phyloP scores from a whole-genome alignment of 139 green algal genomes.

The Coccomyxa sp. region DNA sequence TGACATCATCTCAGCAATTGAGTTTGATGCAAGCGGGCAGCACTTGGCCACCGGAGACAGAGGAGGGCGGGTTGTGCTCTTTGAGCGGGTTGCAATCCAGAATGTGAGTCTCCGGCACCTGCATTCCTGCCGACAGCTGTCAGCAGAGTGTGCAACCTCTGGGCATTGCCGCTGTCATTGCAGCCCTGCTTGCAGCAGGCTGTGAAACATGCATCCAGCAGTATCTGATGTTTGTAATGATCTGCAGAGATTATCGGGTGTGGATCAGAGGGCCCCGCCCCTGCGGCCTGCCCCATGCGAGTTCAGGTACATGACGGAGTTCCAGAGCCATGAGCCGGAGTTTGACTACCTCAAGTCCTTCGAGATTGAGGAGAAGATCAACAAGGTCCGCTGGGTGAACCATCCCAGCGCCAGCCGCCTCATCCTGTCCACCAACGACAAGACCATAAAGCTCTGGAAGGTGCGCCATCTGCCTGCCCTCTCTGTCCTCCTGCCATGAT shows the following conservation, averaged over 20 bases:
- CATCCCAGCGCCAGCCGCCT: slow-evolving; percentile 25
- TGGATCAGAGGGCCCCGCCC: slow-evolving; percentile 37
- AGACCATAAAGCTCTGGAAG: slow-evolving; percentile 99
- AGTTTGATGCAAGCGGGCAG: slow-evolving; percentile 91
- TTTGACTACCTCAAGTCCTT: slow-evolving; percentile 99
- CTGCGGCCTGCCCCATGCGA: slow-evolving; percentile 49
- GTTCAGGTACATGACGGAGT: slow-evolving; percentile 98
- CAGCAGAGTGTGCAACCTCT: too few species aligned
- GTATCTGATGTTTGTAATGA: too few species aligned
- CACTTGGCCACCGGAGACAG: slow-evolving; percentile 94
- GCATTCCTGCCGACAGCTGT: not conserved
- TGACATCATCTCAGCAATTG: slow-evolving; percentile 97
- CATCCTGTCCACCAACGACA: slow-evolving; percentile 94
- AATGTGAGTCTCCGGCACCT: slow-evolving; percentile 1
- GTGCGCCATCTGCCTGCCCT: too few species aligned
- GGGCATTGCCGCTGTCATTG: not conserved
- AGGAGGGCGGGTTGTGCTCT: slow-evolving; percentile 94
- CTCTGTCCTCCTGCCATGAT: too few species aligned
- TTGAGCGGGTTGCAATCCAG: slow-evolving; percentile 75
- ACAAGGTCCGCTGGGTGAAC: slow-evolving; percentile 75
- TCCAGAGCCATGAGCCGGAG: slow-evolving; percentile 98
- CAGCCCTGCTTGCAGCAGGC: not conserved
- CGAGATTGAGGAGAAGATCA: slow-evolving; percentile 99
- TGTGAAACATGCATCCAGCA: slow-evolving; percentile 12
- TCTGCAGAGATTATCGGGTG: slow-evolving; percentile 29